Evolutionary conservation across 2,329 filamentous ascomycete species (phyloP), one percentile per base, ranked within the genome.

Genomic region (Talaromyces atroroseus): DNA sequence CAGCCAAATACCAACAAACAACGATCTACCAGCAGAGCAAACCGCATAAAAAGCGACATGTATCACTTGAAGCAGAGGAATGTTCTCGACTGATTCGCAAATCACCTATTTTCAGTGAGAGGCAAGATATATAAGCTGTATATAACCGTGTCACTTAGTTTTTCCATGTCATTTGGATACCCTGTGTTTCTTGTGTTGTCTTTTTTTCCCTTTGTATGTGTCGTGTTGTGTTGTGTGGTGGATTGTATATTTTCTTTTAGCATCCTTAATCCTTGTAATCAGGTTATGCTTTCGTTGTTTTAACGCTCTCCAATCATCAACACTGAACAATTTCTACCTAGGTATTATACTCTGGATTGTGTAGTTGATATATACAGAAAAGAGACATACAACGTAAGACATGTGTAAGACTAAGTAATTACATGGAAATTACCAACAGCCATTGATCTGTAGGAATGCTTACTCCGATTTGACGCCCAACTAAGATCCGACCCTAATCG

Each of bases 401-500:
- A 8, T 29, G 26, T n/a, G 12, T 36, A 36, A 36, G 14, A 14
- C 14, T 16, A 2, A 16, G 32, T 36, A n/a, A n/a, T n/a, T n/a
- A 10, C 32, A 14, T 32, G 32, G 8, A 16, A 16, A 14, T 16
- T 16, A 36, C 16, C 32, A 36, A 36, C 26, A 29, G 26, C 5
- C 32, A 36, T 36, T 36, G 14, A 16, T 36, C 32, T 12, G 16
- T 36, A 36, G 2, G 16, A 36, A 16, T 14, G 12, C 32, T 16
- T 16, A 36, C 32, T 16, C 14, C 14, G 14, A 14, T 3, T 36
- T 3, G 4, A 36, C 11, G 3, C 29, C 29, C 29, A 32, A 10
- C 29, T 10, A n/a, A n/a, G n/a, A 12, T 12, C 29, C 29, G n/a
- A 42, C 1, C n/a, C 47, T 71, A 85, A 67, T 85, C 82, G 70